Base-by-base conservation (phyloP, 352 stramenopile genomes). In the Aphanomyces astaci region DNA sequence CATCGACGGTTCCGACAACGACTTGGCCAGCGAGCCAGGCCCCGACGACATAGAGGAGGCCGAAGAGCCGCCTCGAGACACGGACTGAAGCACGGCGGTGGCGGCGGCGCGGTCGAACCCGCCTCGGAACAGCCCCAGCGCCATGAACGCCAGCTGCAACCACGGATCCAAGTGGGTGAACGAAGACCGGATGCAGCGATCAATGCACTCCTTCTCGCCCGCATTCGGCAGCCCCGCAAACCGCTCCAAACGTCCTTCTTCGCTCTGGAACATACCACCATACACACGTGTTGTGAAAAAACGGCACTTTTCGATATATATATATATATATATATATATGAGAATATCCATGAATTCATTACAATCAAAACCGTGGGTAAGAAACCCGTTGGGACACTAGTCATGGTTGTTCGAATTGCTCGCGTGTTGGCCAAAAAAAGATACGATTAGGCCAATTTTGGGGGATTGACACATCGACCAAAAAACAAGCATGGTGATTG, bases 171-270 rank as follows among this genome's bases (percentile, higher is more conserved):
- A 71, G 49, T 91, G 84, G 31, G 78, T 87, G 72, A 93, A 91
- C 1, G 84, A 93, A 17, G 84, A 91, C 4, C 84, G 82, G 48
- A 93, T 93, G 49, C 81, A 93, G 5, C 81, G 78, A 49, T 93
- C 84, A 11, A 91, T 74, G 54, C 82, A 90, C 49, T 93, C 84
- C 55, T 89, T 88, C 63, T 91, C 76, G 0, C 82, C 82, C 19
- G 83, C 81, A 73, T 90, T 82, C 36, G 88, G 88, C 2, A 93
- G 74, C 17, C 86, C 81, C 11, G 79, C 78, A 39, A 93, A 90
- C 30, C 79, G 87, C 51, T 90, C 80, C 48, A 93, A 88, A 31
- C 81, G 72, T 24, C 82, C 69, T 19, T 89, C 82, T 63, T 90
- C 79, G 46, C 77, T 71, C 78, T 92, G n/a, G n/a, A n/a, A n/a